Base-by-base conservation (phyloP, 495 filamentous ascomycete genomes). In the Immersiella caudata region DNA sequence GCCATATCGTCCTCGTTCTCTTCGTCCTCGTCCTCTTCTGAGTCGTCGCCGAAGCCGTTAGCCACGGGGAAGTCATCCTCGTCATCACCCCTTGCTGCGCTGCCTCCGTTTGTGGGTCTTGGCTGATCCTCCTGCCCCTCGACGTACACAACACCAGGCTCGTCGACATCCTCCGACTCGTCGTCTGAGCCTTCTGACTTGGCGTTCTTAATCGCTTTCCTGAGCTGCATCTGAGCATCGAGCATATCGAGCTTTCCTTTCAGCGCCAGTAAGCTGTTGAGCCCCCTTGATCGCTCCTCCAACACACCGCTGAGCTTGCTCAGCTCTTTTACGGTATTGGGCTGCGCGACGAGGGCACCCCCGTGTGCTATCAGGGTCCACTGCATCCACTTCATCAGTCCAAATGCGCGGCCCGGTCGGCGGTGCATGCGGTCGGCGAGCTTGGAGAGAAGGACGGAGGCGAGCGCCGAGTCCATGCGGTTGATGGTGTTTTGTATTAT, bases 361-460 rank as follows among this genome's bases (percentile, higher is more conserved):
- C 95, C 95, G 77, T 99, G 95, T 8, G 93, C 90, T 21, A 97
- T 87, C n/a, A 97, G 84, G 0, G 92, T 94, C 92, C 93, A 96
- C 78, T 97, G 93, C 54, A 97, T 90, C 95, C 95, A 99, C 18
- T 90, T 86, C 82, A 97, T 94, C n/a, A 99, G 86, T 68, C 87
- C 90, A 29, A 93, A 92, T 18, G 95, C 93, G 61, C 95, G 87
- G 25, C 94, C 95, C 6, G 95, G 95, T 22, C 92, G 86, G 67
- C 90, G 86, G 71, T 96, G 90, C 76, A 99, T 87, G 69, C 93
- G 88, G 73, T 96, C 91, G 14, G 95, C 92, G 35, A 99, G 86
- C 71, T 90, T 91, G 73, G 90, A 87, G 57, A 98, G 85, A 26
- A 99, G 84, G 14, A 78, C 85, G 16, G 88, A 86, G 6, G 93